A percentile compares a stretch with the other conserved stretches of the same genome.
These are phyloP conservation scores for Aspergillus ustus DNA, from an alignment of 2,329 filamentous ascomycete species.

Conservation along the genomic window DNA sequence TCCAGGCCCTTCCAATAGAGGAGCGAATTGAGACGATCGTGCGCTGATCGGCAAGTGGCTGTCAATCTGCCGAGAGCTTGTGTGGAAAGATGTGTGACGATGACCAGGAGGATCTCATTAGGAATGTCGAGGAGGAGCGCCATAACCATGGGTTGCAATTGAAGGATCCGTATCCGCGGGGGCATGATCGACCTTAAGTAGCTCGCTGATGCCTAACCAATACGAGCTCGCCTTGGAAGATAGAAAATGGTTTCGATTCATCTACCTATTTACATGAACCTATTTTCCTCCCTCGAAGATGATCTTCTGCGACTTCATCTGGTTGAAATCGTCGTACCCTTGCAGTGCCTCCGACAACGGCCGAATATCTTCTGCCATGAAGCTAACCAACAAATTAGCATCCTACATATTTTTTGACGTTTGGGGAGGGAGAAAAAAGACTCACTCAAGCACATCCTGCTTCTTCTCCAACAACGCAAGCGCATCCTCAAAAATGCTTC, in stretches of 20 bases:
- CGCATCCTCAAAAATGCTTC: slow-evolving; percentile 64
- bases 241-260: not conserved
- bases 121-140: not conserved
- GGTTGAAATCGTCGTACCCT: slow-evolving; percentile 68
- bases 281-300: slow-evolving; percentile 58
- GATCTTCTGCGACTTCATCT: slow-evolving; percentile 73
- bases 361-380: slow-evolving; percentile 76
- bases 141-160: not conserved
- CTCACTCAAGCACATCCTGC: slow-evolving; percentile 67
- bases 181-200: not conserved
- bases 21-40: not conserved
- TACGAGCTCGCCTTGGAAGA: not conserved
- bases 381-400: slow-evolving; percentile 51
- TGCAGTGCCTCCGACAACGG: slow-evolving; percentile 66
- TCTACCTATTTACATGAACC: not conserved
- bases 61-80: not conserved
- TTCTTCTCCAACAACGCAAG: slow-evolving; percentile 66
- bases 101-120: not conserved
- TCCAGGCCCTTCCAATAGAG: not conserved
- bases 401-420: not conserved
- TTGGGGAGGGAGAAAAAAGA: slow-evolving; percentile 8
- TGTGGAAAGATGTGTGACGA: not conserved
- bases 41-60: not conserved
- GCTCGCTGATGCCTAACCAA: not conserved
- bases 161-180: too few relatives aligned